Evolutionary conservation across 2,329 filamentous ascomycete genomes (phyloP), one percentile per base, ranked within the genome.

Genomic region (Diaporthe ampelina): DNA sequence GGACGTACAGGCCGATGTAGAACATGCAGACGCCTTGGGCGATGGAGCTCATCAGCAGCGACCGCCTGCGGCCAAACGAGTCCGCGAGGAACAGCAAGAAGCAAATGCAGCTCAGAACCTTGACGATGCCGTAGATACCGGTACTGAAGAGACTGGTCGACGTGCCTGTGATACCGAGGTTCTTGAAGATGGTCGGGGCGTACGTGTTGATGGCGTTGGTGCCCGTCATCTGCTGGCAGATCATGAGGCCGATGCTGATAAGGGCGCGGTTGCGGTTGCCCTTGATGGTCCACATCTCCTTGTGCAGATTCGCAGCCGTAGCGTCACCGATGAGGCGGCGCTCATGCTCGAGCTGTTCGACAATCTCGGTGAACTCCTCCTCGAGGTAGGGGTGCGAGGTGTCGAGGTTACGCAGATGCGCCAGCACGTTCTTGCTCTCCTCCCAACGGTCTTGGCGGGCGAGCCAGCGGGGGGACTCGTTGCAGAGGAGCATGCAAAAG

Each of bases 391-490:
- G 85, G 77, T 91, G 89, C 15, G 84, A 83, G 15, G 83, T 73
- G 1, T 86, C 84, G 3, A 93, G 84, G 73, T 88, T 84, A 52
- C 92, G 88, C 57, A 93, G 86, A 58, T 83, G 85, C 17, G 86
- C 83, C 21, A 94, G 86, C 2, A 89, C 87, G 0, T 70, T 73
- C 58, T 87, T 88, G 19, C 91, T 89, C 72, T 91, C 87, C 76
- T 93, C 91, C 90, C 91, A 92, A 58, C 87, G 86, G 79, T 93
- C 91, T 78, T 89, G 86, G 74, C 90, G 90, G 26, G 91, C 91
- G 4, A 93, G 86, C 85, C 89, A 93, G 61, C 91, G 86, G 4
- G 91, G 91, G 0, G 89, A 92, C 78, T 93, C 91, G 78, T 90
- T 88, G 85, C 90, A 91, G 61, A 92, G 81, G 2, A 89, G 79